phyloP scores from a whole-genome alignment of 2,329 filamentous ascomycete genomes.

The Rhinocladiella mackenziei region DNA sequence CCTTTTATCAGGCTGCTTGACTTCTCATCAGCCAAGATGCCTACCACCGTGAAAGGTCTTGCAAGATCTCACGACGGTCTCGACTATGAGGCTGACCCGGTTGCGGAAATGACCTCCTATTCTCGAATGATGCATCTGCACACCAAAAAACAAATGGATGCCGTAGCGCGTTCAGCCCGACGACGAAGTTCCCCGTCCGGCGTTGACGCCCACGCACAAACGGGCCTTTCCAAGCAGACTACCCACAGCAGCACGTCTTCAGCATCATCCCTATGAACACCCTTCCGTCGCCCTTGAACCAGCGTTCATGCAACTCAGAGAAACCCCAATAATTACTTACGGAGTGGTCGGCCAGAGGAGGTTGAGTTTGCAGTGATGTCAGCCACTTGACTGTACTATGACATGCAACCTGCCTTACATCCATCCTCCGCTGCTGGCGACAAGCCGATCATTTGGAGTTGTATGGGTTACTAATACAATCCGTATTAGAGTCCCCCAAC shows the following conservation, averaged over 20 bases:
- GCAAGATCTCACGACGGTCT: conserved; percentile 14
- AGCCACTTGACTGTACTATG: no score
- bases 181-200: conserved; percentile 30
- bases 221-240: conserved; percentile 12
- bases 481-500: no score
- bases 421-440: no score
- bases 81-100: conserved; percentile 27
- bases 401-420: no score
- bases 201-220: conserved; percentile 21
- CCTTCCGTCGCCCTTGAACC: neutral
- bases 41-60: conserved; percentile 28
- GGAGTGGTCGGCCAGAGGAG: no score
- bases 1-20: neutral
- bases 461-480: no score
- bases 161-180: conserved; percentile 46
- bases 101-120: conserved; percentile 42
- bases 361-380: no score
- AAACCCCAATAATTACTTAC: no score
- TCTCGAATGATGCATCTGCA: conserved; percentile 60
- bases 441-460: no score
- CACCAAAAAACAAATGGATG: conserved; percentile 63
- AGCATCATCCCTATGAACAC: conserved; percentile 23
- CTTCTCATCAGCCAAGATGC: conserved; percentile 17
- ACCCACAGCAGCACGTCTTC: conserved; percentile 25
- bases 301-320: neutral